Conservation (phyloP, 129 eudicot genomes). For the Logfia minima region DNA sequence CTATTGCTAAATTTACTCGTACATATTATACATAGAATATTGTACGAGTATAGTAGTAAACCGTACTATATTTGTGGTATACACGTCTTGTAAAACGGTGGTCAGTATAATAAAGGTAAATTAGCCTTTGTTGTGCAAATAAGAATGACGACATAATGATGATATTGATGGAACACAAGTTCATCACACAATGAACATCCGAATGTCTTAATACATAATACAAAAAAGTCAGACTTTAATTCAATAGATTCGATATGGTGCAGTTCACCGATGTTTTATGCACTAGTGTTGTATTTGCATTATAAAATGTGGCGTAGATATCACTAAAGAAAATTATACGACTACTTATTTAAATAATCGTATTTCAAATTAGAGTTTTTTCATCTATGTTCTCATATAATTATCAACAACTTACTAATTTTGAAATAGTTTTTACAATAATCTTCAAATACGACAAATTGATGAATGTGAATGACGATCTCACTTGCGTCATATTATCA, state of each 20-base stretch:
- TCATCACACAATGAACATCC: no score
- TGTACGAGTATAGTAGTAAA: not conserved
- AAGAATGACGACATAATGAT: conserved; percentile 12
- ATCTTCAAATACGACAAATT: not conserved
- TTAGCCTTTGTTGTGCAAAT: not conserved
- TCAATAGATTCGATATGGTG: no score
- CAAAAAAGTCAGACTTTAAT: no score
- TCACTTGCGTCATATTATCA: not conserved
- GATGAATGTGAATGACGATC: not conserved
- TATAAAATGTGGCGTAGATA: no score
- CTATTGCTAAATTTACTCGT: not conserved
- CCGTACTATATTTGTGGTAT: not conserved
- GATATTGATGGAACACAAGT: no score
- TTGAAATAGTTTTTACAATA: no score
- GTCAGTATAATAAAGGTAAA: not conserved
- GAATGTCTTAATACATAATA: no score
- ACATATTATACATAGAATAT: not conserved
- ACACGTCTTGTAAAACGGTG: not conserved
- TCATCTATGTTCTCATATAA: not conserved
- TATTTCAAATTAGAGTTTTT: not conserved
- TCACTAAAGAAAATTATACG: no score
- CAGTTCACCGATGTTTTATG: no score
- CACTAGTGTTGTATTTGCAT: no score
- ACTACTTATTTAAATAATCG: no score
- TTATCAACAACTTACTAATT: no score